A percentile compares a stretch with the other conserved stretches of the same genome.
Evolutionary conservation across 805 yeast species (phyloP).

Genomic region (Yarrowia divulgata): DNA sequence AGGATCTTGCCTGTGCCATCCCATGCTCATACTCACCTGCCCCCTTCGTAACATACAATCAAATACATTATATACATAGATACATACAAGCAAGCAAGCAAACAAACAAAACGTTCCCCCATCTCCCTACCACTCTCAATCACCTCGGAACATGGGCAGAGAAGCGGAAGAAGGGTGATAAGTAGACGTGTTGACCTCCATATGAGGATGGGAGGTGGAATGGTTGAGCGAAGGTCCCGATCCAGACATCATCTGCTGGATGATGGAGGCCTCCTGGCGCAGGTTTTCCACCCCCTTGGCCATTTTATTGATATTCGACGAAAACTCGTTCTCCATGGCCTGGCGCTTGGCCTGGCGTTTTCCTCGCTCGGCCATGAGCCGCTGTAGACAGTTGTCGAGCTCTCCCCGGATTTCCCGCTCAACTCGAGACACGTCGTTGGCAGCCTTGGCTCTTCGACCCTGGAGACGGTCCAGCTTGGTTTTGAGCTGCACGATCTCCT

Average conservation of each 20-base stretch:
- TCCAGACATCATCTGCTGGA: conserved; percentile 36
- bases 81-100: conserved; percentile 34
- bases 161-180: conserved; percentile 14
- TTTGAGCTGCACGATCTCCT: conserved; percentile 45
- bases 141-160: conserved; percentile 25
- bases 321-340: conserved; percentile 49
- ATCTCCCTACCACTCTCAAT: not conserved
- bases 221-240: conserved; percentile 10
- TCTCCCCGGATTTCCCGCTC: conserved; percentile 45
- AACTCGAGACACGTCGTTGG: conserved; percentile 46
- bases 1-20: not conserved
- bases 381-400: conserved; percentile 45
- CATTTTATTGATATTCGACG: conserved; percentile 49
- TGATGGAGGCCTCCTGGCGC: conserved; percentile 40
- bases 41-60: not conserved
- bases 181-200: conserved; percentile 3
- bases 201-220: conserved; percentile 28
- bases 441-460: conserved; percentile 44
- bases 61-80: conserved; percentile 27
- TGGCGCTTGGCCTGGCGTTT: conserved; percentile 47
- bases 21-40: not conserved
- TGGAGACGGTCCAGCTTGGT: conserved; percentile 46
- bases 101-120: conserved; percentile 3
- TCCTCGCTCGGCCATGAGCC: conserved; percentile 45
- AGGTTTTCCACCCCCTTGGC: conserved; percentile 48